Percentiles rank a stretch among this genome's conserved stretches.
Conservation (phyloP, 202 grass and related monocot species). For the Panicum virgatum region DNA sequence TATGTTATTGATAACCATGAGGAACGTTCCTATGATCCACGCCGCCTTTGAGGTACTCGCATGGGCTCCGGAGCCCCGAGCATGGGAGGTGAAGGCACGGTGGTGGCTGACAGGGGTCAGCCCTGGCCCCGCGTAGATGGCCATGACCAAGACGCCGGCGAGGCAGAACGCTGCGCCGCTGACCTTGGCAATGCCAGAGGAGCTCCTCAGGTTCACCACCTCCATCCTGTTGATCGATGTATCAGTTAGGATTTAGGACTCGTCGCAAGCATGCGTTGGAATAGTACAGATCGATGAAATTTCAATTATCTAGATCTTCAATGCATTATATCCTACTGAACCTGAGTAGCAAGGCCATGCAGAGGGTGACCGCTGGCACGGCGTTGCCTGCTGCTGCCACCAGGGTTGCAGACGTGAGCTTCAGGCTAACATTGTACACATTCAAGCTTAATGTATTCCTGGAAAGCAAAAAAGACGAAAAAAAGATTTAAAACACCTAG, state of each 20-base stretch:
- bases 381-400: conserved; percentile 60
- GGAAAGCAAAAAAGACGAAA: background rate
- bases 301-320: too few relatives aligned
- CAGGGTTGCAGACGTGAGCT: conserved; percentile 66
- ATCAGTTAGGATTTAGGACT: background rate
- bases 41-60: background rate
- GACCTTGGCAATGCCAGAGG: conserved; percentile 51
- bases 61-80: background rate
- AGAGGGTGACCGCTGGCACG: conserved; percentile 68
- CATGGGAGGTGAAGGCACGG: background rate
- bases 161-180: conserved; percentile 54
- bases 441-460: conserved; percentile 69
- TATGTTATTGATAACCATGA: background rate
- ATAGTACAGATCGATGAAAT: too few relatives aligned
- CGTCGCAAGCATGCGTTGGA: background rate
- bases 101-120: background rate
- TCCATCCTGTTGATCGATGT: conserved; percentile 47
- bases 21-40: background rate
- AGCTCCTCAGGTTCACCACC: conserved; percentile 38
- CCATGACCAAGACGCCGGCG: conserved; percentile 40
- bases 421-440: conserved; percentile 61
- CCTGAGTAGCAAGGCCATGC: conserved; percentile 61
- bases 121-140: background rate
- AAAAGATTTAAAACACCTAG: background rate
- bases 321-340: too few relatives aligned